A percentile compares a stretch with the other conserved stretches of the same genome.
phyloP scores from a whole-genome alignment of 192 early-diverging fungal species.

The Entophlyctis helioformis region DNA sequence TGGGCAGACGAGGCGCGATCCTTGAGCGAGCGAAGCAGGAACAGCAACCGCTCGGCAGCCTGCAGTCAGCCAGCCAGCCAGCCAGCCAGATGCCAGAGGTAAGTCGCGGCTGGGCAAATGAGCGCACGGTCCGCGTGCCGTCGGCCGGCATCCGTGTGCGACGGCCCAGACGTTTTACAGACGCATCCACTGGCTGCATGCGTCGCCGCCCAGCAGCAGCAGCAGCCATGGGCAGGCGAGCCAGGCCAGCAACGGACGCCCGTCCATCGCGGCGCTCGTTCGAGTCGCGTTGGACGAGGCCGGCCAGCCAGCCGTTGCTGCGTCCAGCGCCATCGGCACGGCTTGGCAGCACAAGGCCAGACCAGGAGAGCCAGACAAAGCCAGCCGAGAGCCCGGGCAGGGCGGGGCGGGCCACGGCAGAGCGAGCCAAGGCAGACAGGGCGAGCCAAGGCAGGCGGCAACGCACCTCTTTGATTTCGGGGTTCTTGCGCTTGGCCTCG shows the following conservation, averaged over 20 bases:
- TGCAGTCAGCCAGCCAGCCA: no score
- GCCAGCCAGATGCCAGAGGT: background rate
- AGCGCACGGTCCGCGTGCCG: background rate
- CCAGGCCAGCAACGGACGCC: no score
- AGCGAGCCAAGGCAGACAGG: background rate
- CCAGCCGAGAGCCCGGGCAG: slow-evolving; percentile 7
- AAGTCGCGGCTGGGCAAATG: background rate
- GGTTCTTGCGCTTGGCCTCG: slow-evolving; percentile 79
- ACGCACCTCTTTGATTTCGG: slow-evolving; percentile 87
- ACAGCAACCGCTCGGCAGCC: slow-evolving; percentile 55
- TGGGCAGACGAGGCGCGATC: slow-evolving; percentile 33
- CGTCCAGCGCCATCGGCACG: no score
- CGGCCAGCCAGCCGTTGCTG: no score
- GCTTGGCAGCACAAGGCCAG: slow-evolving; percentile 32
- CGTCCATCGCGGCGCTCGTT: no score
- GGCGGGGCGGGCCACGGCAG: background rate
- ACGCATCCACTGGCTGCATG: no score
- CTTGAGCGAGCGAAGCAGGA: slow-evolving; percentile 43
- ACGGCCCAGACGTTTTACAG: no score
- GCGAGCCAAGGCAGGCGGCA: no score
- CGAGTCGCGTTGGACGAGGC: no score
- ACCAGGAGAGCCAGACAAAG: slow-evolving; percentile 43
- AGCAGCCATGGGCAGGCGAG: no score
- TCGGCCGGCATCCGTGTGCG: slow-evolving; percentile 1
- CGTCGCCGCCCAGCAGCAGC: no score